Evolutionary conservation across 2,329 filamentous ascomycete genomes (phyloP).

Genomic region (Colletotrichum noveboracense): DNA sequence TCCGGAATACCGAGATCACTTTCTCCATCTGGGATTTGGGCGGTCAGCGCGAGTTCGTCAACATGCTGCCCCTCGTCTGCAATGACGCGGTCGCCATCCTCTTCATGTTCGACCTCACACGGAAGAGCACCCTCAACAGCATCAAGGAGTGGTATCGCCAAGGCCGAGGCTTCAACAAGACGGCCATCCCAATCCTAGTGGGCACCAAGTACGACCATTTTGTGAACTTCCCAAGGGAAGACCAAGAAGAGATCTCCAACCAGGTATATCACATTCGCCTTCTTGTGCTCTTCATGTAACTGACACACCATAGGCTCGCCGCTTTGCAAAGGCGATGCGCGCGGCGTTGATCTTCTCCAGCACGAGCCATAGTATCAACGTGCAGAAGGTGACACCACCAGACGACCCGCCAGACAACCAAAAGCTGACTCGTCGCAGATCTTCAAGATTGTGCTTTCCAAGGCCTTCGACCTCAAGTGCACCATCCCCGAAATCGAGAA

Average conservation of each 20-base stretch:
- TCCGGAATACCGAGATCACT: constrained; percentile 98
- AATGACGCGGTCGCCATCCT: constrained; percentile 98
- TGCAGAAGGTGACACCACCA: constrained; percentile 78
- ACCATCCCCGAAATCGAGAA: constrained; percentile 99
- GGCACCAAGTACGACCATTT: constrained; percentile 99
- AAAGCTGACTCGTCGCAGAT: constrained; percentile 64
- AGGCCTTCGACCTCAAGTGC: constrained; percentile 98
- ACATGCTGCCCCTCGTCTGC: constrained; percentile 99
- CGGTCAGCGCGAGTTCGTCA: constrained; percentile 98
- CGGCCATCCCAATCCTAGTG: constrained; percentile 96
- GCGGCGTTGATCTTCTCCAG: constrained; percentile 98
- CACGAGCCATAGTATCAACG: constrained; percentile 99
- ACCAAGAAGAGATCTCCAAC: constrained; percentile 98
- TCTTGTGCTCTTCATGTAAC: not conserved
- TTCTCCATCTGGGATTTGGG: constrained; percentile 99
- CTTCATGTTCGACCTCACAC: constrained; percentile 99
- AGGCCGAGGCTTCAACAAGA: constrained; percentile 98
- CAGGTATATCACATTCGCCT: constrained; percentile 63
- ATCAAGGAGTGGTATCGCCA: constrained; percentile 99
- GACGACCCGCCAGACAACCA: not conserved
- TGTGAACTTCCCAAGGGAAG: constrained; percentile 96
- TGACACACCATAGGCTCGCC: constrained; percentile 70
- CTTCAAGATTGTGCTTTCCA: constrained; percentile 99
- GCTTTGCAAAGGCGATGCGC: constrained; percentile 98
- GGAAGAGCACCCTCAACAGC: constrained; percentile 97